These are phyloP conservation scores for Phlebiopsis gigantea DNA, from an alignment of 768 basidiomycete genomes.

Conservation along the genomic window DNA sequence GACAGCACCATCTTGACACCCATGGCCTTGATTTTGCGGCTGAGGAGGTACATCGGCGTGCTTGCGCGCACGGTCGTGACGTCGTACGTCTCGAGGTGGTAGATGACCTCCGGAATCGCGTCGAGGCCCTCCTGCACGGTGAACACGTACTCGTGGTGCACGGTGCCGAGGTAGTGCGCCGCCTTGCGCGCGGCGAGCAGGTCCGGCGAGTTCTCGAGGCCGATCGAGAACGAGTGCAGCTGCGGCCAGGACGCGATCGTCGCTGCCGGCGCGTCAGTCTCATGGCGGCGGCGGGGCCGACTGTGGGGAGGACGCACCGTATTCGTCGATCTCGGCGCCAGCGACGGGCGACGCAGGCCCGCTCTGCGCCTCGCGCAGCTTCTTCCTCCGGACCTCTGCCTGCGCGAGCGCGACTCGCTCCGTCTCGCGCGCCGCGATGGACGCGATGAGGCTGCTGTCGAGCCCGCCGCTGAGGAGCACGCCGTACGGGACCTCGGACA, in stretches of 20 bases:
- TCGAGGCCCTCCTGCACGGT: constrained; percentile 98
- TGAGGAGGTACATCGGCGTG: constrained; percentile 98
- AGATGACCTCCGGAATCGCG: constrained; percentile 94
- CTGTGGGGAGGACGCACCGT: constrained; percentile 35
- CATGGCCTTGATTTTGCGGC: constrained; percentile 98
- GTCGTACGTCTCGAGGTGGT: constrained; percentile 98
- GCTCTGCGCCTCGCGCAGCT: constrained; percentile 45
- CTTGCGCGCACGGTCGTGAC: constrained; percentile 97
- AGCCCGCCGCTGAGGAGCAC: constrained; percentile 93
- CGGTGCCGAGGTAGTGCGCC: constrained; percentile 88
- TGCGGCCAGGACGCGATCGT: constrained; percentile 89
- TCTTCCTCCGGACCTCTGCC: constrained; percentile 61
- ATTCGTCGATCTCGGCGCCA: constrained; percentile 40
- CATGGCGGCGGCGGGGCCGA: not conserved
- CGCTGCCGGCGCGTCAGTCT: constrained; percentile 32
- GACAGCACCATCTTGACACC: constrained; percentile 99
- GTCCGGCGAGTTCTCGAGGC: constrained; percentile 92
- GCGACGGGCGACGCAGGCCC: constrained; percentile 44
- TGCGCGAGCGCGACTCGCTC: constrained; percentile 85
- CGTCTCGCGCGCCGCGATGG: constrained; percentile 92
- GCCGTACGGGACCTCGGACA: constrained; percentile 98
- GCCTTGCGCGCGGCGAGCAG: constrained; percentile 90
- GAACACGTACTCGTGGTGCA: constrained; percentile 97
- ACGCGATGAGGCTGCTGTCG: constrained; percentile 93
- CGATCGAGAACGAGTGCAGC: constrained; percentile 96